These are phyloP conservation scores for Clitoria ternatea DNA, from an alignment of 306 rosid species.

Conservation along the genomic window DNA sequence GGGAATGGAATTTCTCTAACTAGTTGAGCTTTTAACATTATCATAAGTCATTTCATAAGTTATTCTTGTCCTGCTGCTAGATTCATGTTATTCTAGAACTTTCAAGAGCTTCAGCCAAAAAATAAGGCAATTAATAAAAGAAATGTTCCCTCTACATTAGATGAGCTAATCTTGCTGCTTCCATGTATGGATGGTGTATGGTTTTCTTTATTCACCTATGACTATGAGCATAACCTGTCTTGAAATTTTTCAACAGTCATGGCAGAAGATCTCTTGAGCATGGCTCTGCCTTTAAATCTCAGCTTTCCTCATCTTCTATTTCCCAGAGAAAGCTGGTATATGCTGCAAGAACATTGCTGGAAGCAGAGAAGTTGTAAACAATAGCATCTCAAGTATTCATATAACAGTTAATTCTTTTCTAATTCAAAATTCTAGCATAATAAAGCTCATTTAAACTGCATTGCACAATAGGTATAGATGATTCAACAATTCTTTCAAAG, in stretches of 20 bases:
- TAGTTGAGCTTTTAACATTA: neutral
- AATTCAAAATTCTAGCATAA: neutral
- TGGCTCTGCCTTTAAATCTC: conserved; percentile 22
- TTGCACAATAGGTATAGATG: neutral
- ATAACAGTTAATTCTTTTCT: neutral
- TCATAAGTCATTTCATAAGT: neutral
- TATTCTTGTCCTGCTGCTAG: neutral
- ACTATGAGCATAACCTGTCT: conserved; percentile 1
- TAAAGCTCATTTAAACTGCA: neutral
- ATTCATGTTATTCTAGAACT: conserved; percentile 8
- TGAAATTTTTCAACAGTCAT: conserved; percentile 21
- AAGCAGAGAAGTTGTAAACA: conserved; percentile 21
- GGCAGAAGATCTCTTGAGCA: conserved; percentile 15
- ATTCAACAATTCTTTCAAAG: conserved; percentile 17
- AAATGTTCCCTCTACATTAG: neutral
- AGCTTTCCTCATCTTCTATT: conserved; percentile 47
- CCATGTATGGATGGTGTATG: neutral
- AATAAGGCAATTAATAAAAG: neutral
- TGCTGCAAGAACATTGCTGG: conserved; percentile 77
- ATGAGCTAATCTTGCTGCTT: conserved; percentile 14
- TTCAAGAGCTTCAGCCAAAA: neutral
- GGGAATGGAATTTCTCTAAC: neutral
- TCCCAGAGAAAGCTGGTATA: conserved; percentile 87
- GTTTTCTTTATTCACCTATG: conserved; percentile 15
- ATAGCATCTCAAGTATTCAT: conserved; percentile 2